Evolutionary conservation across 768 basidiomycete genomes (phyloP).

Genomic region (Calvatia gigantea): DNA sequence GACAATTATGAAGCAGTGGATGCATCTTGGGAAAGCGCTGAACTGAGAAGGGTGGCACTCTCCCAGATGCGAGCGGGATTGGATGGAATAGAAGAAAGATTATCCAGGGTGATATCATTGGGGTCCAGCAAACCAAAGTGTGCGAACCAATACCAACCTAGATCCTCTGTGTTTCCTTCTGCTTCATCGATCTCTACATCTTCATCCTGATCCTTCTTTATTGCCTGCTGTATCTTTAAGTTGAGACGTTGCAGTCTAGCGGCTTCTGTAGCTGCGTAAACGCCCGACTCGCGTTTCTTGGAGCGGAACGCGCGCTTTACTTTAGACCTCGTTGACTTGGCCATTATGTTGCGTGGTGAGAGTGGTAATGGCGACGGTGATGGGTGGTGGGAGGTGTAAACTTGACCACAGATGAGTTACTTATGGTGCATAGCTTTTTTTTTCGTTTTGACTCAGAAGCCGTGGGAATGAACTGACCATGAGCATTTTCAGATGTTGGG

Average conservation of each 20-base stretch:
- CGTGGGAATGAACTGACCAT: background rate
- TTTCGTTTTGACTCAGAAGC: conserved; percentile 4
- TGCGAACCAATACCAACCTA: conserved; percentile 70
- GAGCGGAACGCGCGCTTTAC: conserved; percentile 74
- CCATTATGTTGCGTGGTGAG: conserved; percentile 44
- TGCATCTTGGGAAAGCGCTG: conserved; percentile 7
- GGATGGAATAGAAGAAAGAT: conserved; percentile 17
- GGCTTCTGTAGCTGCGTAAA: conserved; percentile 76
- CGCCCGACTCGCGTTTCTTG: conserved; percentile 70
- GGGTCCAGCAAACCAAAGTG: conserved; percentile 58
- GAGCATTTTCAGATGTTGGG: conserved; percentile 3
- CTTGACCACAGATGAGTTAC: background rate
- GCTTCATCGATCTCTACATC: conserved; percentile 34
- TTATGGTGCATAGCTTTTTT: background rate
- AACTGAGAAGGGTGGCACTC: conserved; percentile 7
- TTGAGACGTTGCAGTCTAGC: conserved; percentile 74
- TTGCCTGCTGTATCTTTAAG: conserved; percentile 52
- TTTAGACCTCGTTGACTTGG: conserved; percentile 82
- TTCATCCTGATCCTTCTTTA: conserved; percentile 36
- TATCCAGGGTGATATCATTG: conserved; percentile 49
- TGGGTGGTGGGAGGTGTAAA: background rate
- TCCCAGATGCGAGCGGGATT: conserved; percentile 8
- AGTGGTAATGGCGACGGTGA: background rate
- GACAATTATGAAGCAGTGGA: conserved; percentile 19
- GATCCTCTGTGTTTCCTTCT: conserved; percentile 31